These are phyloP conservation scores for Xylariaceae sp. DNA, from an alignment of 2,329 filamentous ascomycete genomes.

Conservation along the genomic window DNA sequence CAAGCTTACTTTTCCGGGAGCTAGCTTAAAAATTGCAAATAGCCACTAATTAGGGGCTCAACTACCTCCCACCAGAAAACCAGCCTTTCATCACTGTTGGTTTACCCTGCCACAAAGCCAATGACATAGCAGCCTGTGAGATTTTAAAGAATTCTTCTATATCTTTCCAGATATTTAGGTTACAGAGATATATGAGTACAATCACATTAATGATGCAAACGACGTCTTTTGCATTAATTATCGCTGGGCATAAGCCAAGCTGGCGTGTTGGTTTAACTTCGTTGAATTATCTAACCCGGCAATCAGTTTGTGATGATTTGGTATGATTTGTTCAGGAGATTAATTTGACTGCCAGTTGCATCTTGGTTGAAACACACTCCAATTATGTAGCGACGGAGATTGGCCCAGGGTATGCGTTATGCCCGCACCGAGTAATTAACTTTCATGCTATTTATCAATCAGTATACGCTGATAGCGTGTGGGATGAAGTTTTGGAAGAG, in stretches of 20 bases:
- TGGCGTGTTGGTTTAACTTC: background rate
- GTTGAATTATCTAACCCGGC: background rate
- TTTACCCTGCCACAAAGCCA: background rate
- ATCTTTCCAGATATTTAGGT: background rate
- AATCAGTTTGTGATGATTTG: background rate
- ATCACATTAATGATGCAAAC: background rate
- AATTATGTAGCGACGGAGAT: conserved; percentile 1
- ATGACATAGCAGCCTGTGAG: background rate
- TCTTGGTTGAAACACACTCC: conserved; percentile 3
- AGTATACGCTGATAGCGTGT: background rate
- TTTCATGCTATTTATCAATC: conserved; percentile 3
- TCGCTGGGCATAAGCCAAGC: conserved; percentile 2
- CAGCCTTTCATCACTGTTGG: background rate
- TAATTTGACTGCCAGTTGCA: background rate
- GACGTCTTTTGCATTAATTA: background rate
- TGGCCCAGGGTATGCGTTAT: background rate
- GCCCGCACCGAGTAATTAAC: conserved; percentile 1
- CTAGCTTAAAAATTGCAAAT: background rate
- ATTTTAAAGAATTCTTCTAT: background rate
- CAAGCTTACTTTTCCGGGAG: background rate
- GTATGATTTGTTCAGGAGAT: background rate
- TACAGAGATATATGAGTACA: background rate
- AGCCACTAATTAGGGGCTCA: background rate
- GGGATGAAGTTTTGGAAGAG: background rate
- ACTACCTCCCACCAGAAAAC: background rate